A percentile compares a stretch with the other conserved stretches of the same genome.
These are phyloP conservation scores for Ustilago crameri DNA, from an alignment of 1,284 basidiomycete genomes.

Conservation along the genomic window DNA sequence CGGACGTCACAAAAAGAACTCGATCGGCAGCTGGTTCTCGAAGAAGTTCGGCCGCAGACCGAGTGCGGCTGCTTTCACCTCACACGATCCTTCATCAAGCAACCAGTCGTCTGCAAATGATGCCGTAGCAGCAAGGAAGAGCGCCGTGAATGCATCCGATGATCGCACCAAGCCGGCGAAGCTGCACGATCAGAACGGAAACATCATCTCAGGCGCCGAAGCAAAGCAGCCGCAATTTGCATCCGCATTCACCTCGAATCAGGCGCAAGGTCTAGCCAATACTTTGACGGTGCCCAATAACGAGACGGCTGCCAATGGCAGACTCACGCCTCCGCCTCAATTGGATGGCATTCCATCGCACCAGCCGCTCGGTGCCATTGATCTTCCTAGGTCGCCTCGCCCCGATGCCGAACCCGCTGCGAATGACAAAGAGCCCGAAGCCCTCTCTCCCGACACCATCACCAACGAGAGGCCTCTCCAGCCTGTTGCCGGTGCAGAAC, in stretches of 20 bases:
- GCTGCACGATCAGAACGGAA: slow-evolving; percentile 13
- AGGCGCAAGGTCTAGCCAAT: slow-evolving; percentile 44
- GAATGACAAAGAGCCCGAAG: not conserved
- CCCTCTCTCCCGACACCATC: slow-evolving; percentile 12
- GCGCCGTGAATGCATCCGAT: slow-evolving; percentile 7
- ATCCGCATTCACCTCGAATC: slow-evolving; percentile 20
- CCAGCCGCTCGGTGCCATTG: slow-evolving; percentile 50
- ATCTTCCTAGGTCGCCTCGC: slow-evolving; percentile 35
- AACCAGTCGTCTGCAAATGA: slow-evolving; percentile 6
- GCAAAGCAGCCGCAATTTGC: slow-evolving; percentile 26
- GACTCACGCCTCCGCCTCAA: slow-evolving; percentile 48
- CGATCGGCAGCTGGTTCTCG: slow-evolving; percentile 54
- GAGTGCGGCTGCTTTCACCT: slow-evolving; percentile 22
- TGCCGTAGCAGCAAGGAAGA: slow-evolving; percentile 15
- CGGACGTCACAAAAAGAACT: slow-evolving; percentile 42
- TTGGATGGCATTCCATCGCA: slow-evolving; percentile 45
- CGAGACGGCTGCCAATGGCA: slow-evolving; percentile 10
- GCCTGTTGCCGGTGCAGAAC: not conserved
- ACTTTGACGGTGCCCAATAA: slow-evolving; percentile 36
- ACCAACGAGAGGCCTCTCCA: slow-evolving; percentile 15
- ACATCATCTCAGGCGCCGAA: slow-evolving; percentile 2
- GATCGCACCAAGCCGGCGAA: slow-evolving; percentile 19
- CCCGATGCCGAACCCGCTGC: slow-evolving; percentile 6
- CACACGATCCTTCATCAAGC: slow-evolving; percentile 1
- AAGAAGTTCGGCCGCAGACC: slow-evolving; percentile 49